phyloP scores from a whole-genome alignment of 2,329 filamentous ascomycete genomes.

The Phaeoacremonium minimum region DNA sequence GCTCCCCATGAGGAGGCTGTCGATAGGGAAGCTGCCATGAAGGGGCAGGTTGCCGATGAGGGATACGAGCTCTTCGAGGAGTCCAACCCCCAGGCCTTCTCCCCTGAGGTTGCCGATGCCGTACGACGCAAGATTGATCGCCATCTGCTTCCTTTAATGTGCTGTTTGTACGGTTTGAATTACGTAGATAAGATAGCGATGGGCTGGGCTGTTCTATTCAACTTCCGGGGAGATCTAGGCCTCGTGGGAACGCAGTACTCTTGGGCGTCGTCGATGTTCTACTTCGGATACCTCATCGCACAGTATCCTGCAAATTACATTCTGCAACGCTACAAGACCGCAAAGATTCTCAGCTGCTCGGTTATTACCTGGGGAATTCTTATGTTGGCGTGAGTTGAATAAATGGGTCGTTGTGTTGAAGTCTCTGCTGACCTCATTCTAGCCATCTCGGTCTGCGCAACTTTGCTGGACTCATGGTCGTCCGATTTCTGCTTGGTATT shows the following conservation, averaged over 20 bases:
- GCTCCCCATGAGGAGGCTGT: background rate
- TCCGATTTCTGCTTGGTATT: conserved; percentile 14
- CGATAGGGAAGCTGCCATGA: conserved; percentile 5
- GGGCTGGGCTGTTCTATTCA: conserved; percentile 17
- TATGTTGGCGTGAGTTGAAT: conserved; percentile 13
- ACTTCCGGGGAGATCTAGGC: conserved; percentile 14
- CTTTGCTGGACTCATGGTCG: conserved; percentile 11
- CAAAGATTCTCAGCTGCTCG: conserved; percentile 11
- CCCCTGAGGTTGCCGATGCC: conserved; percentile 11
- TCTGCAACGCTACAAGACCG: conserved; percentile 13
- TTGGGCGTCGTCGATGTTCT: conserved; percentile 5
- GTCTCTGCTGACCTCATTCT: background rate
- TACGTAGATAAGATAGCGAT: conserved; percentile 17
- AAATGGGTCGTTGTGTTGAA: background rate
- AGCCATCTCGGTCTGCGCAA: conserved; percentile 21
- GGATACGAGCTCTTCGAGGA: conserved; percentile 18
- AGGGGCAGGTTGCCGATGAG: conserved; percentile 13
- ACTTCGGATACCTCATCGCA: background rate
- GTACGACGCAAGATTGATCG: conserved; percentile 13
- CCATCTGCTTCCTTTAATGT: conserved; percentile 16
- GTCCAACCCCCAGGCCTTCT: conserved; percentile 6
- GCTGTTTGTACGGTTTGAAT: conserved; percentile 15
- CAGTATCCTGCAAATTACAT: conserved; percentile 5
- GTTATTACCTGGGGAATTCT: conserved; percentile 12
- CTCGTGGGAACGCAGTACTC: conserved; percentile 9